Evolutionary conservation across 805 yeast genomes (phyloP).

Genomic region (Candida oleophila): DNA sequence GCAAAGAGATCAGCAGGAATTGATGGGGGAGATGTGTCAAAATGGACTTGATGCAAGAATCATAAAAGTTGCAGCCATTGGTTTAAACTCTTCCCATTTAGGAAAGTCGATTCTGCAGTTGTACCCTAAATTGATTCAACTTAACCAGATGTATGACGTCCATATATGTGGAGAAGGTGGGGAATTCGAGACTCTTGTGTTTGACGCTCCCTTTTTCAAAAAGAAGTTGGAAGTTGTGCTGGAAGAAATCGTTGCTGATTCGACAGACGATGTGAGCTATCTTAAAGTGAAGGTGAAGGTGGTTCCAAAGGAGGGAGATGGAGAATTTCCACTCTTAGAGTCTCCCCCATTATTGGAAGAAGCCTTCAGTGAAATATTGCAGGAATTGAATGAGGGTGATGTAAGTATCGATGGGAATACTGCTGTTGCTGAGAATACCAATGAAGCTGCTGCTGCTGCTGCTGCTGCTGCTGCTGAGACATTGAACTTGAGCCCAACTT

Average conservation of each 20-base stretch:
- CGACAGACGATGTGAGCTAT: slow-evolving; percentile 71
- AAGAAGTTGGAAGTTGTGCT: slow-evolving; percentile 46
- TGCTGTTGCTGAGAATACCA: background rate
- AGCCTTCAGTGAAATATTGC: slow-evolving; percentile 36
- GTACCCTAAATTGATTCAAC: slow-evolving; percentile 52
- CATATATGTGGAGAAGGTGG: slow-evolving; percentile 99
- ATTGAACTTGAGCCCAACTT: background rate
- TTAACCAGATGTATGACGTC: slow-evolving; percentile 70
- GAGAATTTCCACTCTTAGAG: slow-evolving; percentile 11
- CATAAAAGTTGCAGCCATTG: slow-evolving; percentile 92
- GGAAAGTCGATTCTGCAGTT: slow-evolving; percentile 66
- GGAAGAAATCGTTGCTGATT: slow-evolving; percentile 41
- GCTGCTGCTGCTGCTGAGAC: background rate
- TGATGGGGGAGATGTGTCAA: slow-evolving; percentile 78
- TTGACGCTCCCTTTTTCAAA: slow-evolving; percentile 84
- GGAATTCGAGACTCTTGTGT: slow-evolving; percentile 89
- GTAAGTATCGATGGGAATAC: too few species aligned
- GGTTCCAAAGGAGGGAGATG: slow-evolving; percentile 35
- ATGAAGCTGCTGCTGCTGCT: background rate
- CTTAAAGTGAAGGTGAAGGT: slow-evolving; percentile 52
- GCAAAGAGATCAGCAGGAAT: slow-evolving; percentile 80
- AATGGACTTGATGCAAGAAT: slow-evolving; percentile 74
- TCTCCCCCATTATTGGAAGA: slow-evolving; percentile 43
- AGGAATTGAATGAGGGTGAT: slow-evolving; percentile 4
- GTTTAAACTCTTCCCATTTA: slow-evolving; percentile 64